Percentiles rank a stretch among this genome's conserved stretches.
Evolutionary conservation across 176 grass and related monocot genomes (phyloP).

Genomic region (Musa itinerans): DNA sequence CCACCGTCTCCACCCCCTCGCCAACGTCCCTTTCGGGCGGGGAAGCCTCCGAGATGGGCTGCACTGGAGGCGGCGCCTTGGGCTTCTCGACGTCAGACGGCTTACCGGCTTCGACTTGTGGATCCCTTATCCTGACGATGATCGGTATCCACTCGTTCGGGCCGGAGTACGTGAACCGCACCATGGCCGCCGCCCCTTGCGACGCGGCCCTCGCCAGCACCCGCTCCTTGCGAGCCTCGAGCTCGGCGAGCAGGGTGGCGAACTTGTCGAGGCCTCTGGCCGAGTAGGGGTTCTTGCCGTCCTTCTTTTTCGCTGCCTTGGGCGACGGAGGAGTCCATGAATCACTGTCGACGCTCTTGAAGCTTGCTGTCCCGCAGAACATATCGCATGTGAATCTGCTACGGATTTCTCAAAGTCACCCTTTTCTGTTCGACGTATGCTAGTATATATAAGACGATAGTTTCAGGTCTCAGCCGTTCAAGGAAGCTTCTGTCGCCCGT

Average conservation of each 20-base stretch:
- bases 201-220: slow-evolving; percentile 7
- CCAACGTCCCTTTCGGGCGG: background rate
- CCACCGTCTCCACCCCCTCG: background rate
- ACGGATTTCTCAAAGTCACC: too few species aligned
- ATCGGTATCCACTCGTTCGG: slow-evolving; percentile 20
- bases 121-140: background rate
- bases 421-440: too few species aligned
- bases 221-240: slow-evolving; percentile 10
- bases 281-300: slow-evolving; percentile 22
- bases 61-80: background rate
- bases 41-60: background rate
- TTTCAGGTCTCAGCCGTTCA: too few species aligned
- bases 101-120: background rate
- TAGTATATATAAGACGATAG: too few species aligned
- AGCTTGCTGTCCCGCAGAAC: slow-evolving; percentile 21
- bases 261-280: slow-evolving; percentile 15
- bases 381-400: background rate
- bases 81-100: background rate
- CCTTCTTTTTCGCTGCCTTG: background rate
- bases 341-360: slow-evolving; percentile 10
- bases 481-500: too few species aligned
- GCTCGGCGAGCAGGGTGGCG: slow-evolving; percentile 13
- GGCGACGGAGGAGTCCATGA: background rate
- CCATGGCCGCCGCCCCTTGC: slow-evolving; percentile 1
- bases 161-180: slow-evolving; percentile 12